Base-by-base conservation (phyloP, 2,329 filamentous ascomycete species). In the Cordyceps cicadae region DNA sequence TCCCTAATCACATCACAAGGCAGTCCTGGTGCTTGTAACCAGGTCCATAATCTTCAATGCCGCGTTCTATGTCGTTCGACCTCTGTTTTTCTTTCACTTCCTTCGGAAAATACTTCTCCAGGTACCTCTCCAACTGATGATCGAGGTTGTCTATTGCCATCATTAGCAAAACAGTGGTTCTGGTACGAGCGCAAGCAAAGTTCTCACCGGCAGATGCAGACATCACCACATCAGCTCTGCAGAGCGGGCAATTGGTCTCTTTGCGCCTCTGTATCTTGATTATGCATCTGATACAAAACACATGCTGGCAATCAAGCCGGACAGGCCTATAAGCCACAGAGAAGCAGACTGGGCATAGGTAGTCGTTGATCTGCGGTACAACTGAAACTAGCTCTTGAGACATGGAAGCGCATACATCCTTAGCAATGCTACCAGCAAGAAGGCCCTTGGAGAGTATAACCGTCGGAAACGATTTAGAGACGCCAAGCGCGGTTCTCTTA, bases 251-350 rank as follows among this genome's bases (percentile, higher is more conserved):
- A 56, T 83, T 77, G 43, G 81, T 80, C 69, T 88, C 85, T 62
- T 81, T 79, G 45, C 84, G 82, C 51, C 85, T 84, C 70, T 94
- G 90, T 75, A 96, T 84, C 66, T 89, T 85, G 64, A 95, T 86
- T 54, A 93, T 80, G 70, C 91, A 96, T 3, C 89, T 81, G 61
- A 94, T 93, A 75, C 91, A 96, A 69, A 93, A 92, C 15, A 92
- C 76, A 66, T 94, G 90, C 32, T 81, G 76, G 71, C 91, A 96
- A 15, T 81, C 80, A 39, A 95, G 78, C 26, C 86, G 83, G n/a
- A 96, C 84, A 0, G 91, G 91, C 66, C 89, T 84, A 79, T 88
- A 94, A n/a, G 87, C 85, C 62, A 96, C 84, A 49, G 82, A 83
- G 66, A 87, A 87, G 74, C 91, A 94, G 62, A 94, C 85, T 1